Conservation (phyloP, 1,139 yeast species). For the Blastobotrys niveus region DNA sequence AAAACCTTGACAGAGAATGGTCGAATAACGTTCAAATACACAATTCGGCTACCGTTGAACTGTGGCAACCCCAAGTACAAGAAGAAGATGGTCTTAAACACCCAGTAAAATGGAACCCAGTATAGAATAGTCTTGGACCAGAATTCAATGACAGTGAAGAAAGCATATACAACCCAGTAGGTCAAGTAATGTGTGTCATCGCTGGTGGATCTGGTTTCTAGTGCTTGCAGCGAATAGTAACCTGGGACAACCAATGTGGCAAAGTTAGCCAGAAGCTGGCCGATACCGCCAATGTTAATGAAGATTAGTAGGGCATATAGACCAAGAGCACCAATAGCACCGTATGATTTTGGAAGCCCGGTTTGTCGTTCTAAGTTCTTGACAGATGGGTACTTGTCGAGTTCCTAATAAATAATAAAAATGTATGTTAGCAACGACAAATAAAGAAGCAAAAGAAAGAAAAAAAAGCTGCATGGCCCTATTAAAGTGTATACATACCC, state of each 20-base stretch:
- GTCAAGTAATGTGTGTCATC: slow-evolving; percentile 88
- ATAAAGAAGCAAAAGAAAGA: not conserved
- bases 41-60: slow-evolving; percentile 73
- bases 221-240: slow-evolving; percentile 78
- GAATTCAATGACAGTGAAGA: slow-evolving; percentile 84
- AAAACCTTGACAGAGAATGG: slow-evolving; percentile 65
- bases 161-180: slow-evolving; percentile 96
- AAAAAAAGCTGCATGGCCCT: not conserved
- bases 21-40: slow-evolving; percentile 59
- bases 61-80: slow-evolving; percentile 84
- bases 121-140: slow-evolving; percentile 90
- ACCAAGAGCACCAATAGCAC: slow-evolving; percentile 58
- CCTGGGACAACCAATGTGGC: slow-evolving; percentile 91
- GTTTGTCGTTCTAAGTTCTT: slow-evolving; percentile 33
- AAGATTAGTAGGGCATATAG: slow-evolving; percentile 72
- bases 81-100: slow-evolving; percentile 83
- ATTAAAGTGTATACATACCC: slow-evolving; percentile 19
- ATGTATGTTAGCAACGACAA: not conserved
- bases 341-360: slow-evolving; percentile 85
- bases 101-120: slow-evolving; percentile 95
- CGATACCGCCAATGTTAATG: slow-evolving; percentile 87
- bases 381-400: slow-evolving; percentile 33
- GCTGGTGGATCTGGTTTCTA: slow-evolving; percentile 57
- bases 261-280: slow-evolving; percentile 85
- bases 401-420: too few species aligned